Evolutionary conservation across 495 filamentous ascomycete genomes (phyloP).

Genomic region (Aspergillus cavernicola): DNA sequence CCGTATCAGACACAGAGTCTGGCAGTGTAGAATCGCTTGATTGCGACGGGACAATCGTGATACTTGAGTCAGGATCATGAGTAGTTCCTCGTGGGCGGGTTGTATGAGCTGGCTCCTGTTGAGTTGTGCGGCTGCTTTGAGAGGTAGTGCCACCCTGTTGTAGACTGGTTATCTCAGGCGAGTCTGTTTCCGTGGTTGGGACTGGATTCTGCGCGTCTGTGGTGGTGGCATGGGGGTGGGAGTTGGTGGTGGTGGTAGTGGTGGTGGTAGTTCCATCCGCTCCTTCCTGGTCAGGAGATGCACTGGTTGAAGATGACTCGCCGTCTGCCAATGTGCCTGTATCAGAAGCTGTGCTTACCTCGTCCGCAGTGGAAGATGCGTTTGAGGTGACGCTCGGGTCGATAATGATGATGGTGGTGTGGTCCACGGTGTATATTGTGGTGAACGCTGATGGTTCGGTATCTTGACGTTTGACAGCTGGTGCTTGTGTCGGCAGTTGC

Average conservation of each 20-base stretch:
- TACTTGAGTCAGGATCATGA: too few species aligned
- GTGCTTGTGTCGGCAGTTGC: not conserved
- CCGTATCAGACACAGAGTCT: too few species aligned
- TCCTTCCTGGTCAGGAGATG: not conserved
- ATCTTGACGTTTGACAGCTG: not conserved
- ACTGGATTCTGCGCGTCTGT: not conserved
- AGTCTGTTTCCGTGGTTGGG: not conserved
- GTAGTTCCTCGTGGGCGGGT: too few species aligned
- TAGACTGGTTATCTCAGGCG: not conserved
- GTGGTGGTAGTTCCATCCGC: not conserved
- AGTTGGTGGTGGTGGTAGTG: not conserved
- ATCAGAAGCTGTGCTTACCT: too few species aligned
- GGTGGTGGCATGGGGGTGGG: not conserved
- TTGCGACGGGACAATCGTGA: too few species aligned
- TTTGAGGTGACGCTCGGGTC: not conserved
- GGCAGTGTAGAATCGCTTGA: too few species aligned
- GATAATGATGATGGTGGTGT: not conserved
- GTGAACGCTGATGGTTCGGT: not conserved
- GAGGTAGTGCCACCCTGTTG: not conserved
- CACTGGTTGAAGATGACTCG: too few species aligned
- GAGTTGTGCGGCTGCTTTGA: not conserved
- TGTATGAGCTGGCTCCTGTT: not conserved
- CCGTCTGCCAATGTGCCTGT: too few species aligned
- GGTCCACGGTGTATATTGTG: not conserved
- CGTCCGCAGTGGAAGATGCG: not conserved